These are phyloP conservation scores for Verticillium dahliae DNA, from an alignment of 2,329 filamentous ascomycete species.

Conservation along the genomic window DNA sequence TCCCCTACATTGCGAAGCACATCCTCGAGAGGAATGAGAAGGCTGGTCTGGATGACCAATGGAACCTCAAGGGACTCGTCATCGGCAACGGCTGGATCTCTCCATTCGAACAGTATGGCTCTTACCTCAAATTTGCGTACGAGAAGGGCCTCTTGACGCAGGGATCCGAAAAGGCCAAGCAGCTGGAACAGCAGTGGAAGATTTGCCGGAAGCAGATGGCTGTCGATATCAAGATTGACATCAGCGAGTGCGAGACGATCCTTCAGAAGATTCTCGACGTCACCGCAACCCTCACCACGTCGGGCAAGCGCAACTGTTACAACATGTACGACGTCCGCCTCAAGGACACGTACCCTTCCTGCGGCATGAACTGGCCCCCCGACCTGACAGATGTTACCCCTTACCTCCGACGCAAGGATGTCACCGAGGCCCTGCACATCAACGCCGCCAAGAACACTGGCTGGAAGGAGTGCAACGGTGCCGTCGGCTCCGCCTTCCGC, in stretches of 20 bases:
- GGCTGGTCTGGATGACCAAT: conserved; percentile 41
- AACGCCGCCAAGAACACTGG: conserved; percentile 75
- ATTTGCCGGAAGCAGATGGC: conserved; percentile 61
- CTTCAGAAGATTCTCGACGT: conserved; percentile 64
- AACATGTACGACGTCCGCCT: conserved; percentile 98
- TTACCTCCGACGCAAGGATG: conserved; percentile 78
- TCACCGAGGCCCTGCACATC: conserved; percentile 74
- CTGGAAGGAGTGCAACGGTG: conserved; percentile 85
- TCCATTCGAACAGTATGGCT: conserved; percentile 79
- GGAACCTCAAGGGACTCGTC: conserved; percentile 78
- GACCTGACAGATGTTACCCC: conserved; percentile 73
- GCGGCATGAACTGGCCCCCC: conserved; percentile 97
- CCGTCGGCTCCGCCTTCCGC: conserved; percentile 66
- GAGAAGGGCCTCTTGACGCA: conserved; percentile 66
- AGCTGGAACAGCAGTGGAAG: conserved; percentile 62
- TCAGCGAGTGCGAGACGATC: conserved; percentile 66
- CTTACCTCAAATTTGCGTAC: conserved; percentile 79
- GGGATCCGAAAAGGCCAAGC: conserved; percentile 55
- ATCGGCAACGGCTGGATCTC: conserved; percentile 99
- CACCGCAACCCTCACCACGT: conserved; percentile 46
- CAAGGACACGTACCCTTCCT: conserved; percentile 71
- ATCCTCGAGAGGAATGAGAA: conserved; percentile 82
- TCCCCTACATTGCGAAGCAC: conserved; percentile 90
- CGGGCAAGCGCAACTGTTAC: conserved; percentile 55
- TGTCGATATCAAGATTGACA: conserved; percentile 53